Evolutionary conservation across 2,329 filamentous ascomycete species (phyloP).

Genomic region (Thelonectria blattea): DNA sequence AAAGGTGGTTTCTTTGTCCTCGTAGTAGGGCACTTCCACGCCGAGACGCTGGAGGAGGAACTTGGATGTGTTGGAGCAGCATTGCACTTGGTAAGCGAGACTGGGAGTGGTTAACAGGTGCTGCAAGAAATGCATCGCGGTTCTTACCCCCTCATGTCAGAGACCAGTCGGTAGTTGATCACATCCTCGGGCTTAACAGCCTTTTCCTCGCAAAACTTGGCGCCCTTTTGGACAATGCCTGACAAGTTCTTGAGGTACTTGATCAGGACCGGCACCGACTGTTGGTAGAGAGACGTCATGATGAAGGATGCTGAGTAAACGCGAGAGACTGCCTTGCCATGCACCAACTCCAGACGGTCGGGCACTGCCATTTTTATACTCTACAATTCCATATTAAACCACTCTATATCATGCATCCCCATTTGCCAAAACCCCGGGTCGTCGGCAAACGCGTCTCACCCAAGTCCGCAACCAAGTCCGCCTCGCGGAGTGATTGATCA

Average conservation of each 20-base stretch:
- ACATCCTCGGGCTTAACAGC: conserved; percentile 30
- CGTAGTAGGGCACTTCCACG: conserved; percentile 24
- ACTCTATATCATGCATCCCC: no score
- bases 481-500: no score
- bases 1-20: conserved; percentile 38
- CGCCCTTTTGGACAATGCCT: conserved; percentile 31
- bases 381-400: neutral
- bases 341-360: neutral
- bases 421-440: no score
- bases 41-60: conserved; percentile 30
- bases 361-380: neutral
- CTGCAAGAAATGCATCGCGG: no score
- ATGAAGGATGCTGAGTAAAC: neutral
- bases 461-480: no score
- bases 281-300: conserved; percentile 35
- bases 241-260: conserved; percentile 39
- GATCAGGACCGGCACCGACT: conserved; percentile 37
- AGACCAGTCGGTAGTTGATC: conserved; percentile 27
- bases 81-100: conserved; percentile 34
- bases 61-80: conserved; percentile 36
- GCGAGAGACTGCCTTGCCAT: neutral
- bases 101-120: neutral
- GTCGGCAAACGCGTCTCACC: no score
- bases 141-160: conserved; percentile 31
- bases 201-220: conserved; percentile 29